Base-by-base conservation (phyloP, 164 flowering plant species). In the Macadamia tetraphylla region DNA sequence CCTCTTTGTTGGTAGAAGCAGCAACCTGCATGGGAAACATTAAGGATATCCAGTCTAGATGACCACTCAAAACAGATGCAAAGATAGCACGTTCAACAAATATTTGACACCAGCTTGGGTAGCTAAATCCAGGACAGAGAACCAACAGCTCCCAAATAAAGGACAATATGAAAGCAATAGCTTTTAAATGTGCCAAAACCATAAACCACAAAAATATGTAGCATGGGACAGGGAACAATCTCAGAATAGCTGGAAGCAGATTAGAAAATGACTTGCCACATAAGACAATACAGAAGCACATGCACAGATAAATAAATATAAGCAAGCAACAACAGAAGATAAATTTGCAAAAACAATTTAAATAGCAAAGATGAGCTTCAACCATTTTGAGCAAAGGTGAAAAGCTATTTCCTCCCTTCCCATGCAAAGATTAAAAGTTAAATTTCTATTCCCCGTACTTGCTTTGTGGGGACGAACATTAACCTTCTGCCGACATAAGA, bases 1-100 rank as follows among this genome's bases (percentile, higher is more conserved):
- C 59, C 14, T 65, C 73, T 32, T 71, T 59, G 51, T 71, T 58
- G 12, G 64, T 71, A 32, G 73, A 71, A 32, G 73, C 73, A 3
- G 64, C 73, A 10, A 71, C 68, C 69, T 71, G 69, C 58, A 68
- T 30, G 12, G 3, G 51, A 60, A 29, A 49, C 58, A 65, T 29
- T 15, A 6, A 69, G 14, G 12, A 46, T 59, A 48, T 6, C 40
- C 48, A 29, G 32, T 23, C 42, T n/a, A 63, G 57, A 49, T 13
- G 40, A 14, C 40, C 59, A 63, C 31, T 49, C 17, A 31, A 14
- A 13, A 51, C 30, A 2, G 15, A 23, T 30, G 6, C 30, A 10
- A 32, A n/a, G n/a, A 18, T 13, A 10, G n/a, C 12, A 52, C 1
- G 9, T 46, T 46, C 9, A 46, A 46, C 13, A 46, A 46, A 46